Base-by-base conservation (phyloP, 805 yeast species). In the Sugiyamaella mastotermitis region DNA sequence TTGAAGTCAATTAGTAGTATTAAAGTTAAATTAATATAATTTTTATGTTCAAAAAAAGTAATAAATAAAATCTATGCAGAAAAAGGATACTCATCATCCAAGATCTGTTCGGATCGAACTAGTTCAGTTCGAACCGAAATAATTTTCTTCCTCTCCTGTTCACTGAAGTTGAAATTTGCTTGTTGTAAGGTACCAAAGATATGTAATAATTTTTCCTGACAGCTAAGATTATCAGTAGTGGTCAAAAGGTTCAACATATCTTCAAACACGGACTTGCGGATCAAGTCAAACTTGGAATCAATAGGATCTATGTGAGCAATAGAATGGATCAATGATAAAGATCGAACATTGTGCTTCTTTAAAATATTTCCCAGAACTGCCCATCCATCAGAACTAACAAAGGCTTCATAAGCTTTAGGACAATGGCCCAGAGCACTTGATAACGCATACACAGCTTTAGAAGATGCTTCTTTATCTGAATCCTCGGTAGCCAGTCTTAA, bases 391-490 rank as follows among this genome's bases (percentile, higher is more conserved):
- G 58, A 48, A 21, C 64, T 56, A 28, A 65, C 72, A 51, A 92
- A 90, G 43, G 65, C 55, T 3, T 64, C 60, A 41, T 76, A 76
- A 2, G 78, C 80, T 0, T 61, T 62, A 19, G 63, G 60, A 53
- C 76, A 79, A 61, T 90, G 88, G 53, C 94, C 75, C 5, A 86
- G 60, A 10, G 79, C 65, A 27, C 80, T 77, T 0, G 94, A 74
- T 13, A 90, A 60, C 0, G 97, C 95, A 55, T 83, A 84, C 10
- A 36, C 25, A 0, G 85, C 78, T 56, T 88, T 88, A 23, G 72
- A 58, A 37, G 71, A 65, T 19, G 76, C 72, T 3, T 51, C 60
- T 38, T 37, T 41, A 18, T 56, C 46, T 27, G 30, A 27, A 13
- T 5, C 5, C 15, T 6, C 18, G 14, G 30, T 27, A 10, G 14